Percentiles rank a stretch among this genome's conserved stretches.
phyloP scores from a whole-genome alignment of 345 rosid species.

The Pugionium dolabratum region DNA sequence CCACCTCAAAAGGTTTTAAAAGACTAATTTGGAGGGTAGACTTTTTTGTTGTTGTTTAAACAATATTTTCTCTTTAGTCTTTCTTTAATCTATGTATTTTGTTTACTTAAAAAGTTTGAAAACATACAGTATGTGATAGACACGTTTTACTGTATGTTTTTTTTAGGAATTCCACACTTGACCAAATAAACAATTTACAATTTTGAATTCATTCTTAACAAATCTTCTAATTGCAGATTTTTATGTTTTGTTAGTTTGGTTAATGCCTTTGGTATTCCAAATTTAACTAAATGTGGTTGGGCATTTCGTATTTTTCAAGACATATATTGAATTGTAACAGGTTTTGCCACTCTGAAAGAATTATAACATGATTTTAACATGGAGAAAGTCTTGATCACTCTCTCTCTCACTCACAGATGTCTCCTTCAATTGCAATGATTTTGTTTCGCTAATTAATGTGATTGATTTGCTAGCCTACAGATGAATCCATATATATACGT shows the following conservation, averaged over 20 bases:
- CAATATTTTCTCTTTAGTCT: constrained; percentile 20
- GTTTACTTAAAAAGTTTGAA: constrained; percentile 12
- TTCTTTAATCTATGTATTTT: constrained; percentile 22
- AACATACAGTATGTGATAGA: constrained; percentile 29
- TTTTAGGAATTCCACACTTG: constrained; percentile 35
- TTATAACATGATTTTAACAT: too few species aligned
- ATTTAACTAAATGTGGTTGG: too few species aligned
- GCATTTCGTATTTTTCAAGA: too few species aligned
- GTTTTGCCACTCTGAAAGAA: too few species aligned
- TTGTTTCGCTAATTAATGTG: too few species aligned
- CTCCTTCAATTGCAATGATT: too few species aligned
- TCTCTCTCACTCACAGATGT: too few species aligned
- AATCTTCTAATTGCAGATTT: too few species aligned
- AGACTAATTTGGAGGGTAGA: constrained; percentile 29
- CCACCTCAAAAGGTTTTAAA: constrained; percentile 22
- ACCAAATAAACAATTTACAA: constrained; percentile 32
- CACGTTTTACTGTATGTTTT: constrained; percentile 33
- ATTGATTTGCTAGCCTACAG: constrained; percentile 32
- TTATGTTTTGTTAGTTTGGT: too few species aligned
- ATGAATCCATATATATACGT: neutral
- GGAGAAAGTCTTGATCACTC: too few species aligned
- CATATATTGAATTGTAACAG: too few species aligned
- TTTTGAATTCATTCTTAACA: constrained; percentile 26
- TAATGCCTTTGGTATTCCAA: too few species aligned
- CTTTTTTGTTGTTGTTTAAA: constrained; percentile 31